These are phyloP conservation scores for Leonotis leonurus DNA, from an alignment of 257 asterid species.

Conservation along the genomic window DNA sequence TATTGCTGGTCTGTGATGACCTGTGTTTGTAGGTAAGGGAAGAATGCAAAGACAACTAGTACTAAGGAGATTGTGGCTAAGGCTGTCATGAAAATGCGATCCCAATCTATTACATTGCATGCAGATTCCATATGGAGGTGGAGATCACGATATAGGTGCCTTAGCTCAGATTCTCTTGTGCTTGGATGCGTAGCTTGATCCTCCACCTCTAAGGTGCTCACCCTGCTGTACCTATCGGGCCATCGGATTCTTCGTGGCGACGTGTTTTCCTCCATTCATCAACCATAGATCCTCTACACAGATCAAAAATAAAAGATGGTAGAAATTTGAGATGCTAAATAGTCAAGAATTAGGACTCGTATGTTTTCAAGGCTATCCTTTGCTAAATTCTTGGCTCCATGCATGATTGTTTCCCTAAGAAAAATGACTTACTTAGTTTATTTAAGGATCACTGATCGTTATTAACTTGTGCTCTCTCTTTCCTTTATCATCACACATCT, in stretches of 20 bases:
- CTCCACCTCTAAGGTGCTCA: slow-evolving; percentile 29
- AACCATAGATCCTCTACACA: background rate
- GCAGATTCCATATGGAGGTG: slow-evolving; percentile 24
- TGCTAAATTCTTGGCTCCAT: slow-evolving; percentile 14
- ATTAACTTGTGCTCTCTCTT: background rate
- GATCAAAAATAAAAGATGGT: background rate
- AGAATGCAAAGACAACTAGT: slow-evolving; percentile 30
- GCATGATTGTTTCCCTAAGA: background rate
- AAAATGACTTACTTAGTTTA: background rate
- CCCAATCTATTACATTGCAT: slow-evolving; percentile 35
- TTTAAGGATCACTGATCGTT: slow-evolving; percentile 18
- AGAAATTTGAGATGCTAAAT: background rate
- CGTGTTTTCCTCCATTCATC: slow-evolving; percentile 27
- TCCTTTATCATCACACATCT: slow-evolving; percentile 9
- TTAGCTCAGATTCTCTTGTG: slow-evolving; percentile 9
- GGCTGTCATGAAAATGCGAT: slow-evolving; percentile 32
- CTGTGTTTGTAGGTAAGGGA: slow-evolving; percentile 30
- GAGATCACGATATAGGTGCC: slow-evolving; percentile 24
- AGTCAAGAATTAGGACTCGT: background rate
- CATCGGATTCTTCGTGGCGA: slow-evolving; percentile 15
- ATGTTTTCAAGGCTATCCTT: background rate
- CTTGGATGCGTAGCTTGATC: background rate
- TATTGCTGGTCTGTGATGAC: slow-evolving; percentile 20
- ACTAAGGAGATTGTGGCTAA: slow-evolving; percentile 29
- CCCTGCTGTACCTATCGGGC: slow-evolving; percentile 22